phyloP scores from a whole-genome alignment of 495 filamentous ascomycete genomes.

The Penicillium bovifimosum region DNA sequence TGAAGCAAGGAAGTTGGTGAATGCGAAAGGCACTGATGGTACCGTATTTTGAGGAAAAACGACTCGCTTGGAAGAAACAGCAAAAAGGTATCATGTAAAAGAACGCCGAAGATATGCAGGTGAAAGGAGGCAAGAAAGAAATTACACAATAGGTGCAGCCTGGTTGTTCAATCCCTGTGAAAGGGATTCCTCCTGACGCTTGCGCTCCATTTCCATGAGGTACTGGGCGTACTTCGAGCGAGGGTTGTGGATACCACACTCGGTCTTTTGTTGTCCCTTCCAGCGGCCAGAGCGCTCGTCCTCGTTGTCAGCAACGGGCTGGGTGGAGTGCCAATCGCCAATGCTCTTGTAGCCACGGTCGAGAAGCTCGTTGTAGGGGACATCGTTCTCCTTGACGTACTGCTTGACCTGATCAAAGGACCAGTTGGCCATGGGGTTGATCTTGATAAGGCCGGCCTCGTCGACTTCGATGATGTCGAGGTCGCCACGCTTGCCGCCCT shows the following conservation, averaged over 20 bases:
- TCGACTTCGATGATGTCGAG: constrained; percentile 89
- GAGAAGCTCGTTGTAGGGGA: constrained; percentile 89
- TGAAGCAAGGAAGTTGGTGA: constrained; percentile 8
- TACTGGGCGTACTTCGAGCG: constrained; percentile 85
- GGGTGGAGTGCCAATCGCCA: constrained; percentile 96
- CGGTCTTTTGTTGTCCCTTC: constrained; percentile 92
- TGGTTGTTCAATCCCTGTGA: constrained; percentile 40
- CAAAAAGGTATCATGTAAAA: constrained; percentile 19
- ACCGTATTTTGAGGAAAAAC: constrained; percentile 4
- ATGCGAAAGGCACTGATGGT: constrained; percentile 1
- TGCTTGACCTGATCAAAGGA: constrained; percentile 80
- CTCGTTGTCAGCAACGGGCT: constrained; percentile 81
- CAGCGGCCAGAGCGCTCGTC: constrained; percentile 96
- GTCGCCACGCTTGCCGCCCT: constrained; percentile 87
- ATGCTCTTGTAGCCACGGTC: constrained; percentile 94
- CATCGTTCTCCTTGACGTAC: constrained; percentile 77
- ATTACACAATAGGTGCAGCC: constrained; percentile 22
- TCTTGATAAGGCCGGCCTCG: constrained; percentile 88
- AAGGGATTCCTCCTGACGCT: constrained; percentile 60
- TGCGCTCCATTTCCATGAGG: constrained; percentile 65
- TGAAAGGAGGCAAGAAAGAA: constrained; percentile 4
- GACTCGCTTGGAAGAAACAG: constrained; percentile 6
- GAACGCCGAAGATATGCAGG: constrained; percentile 21
- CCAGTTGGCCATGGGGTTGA: constrained; percentile 99
- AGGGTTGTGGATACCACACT: constrained; percentile 98